A percentile compares a stretch with the other conserved stretches of the same genome.
These are phyloP conservation scores for Filobasidium floriforme DNA, from an alignment of 768 basidiomycete species.

Conservation along the genomic window DNA sequence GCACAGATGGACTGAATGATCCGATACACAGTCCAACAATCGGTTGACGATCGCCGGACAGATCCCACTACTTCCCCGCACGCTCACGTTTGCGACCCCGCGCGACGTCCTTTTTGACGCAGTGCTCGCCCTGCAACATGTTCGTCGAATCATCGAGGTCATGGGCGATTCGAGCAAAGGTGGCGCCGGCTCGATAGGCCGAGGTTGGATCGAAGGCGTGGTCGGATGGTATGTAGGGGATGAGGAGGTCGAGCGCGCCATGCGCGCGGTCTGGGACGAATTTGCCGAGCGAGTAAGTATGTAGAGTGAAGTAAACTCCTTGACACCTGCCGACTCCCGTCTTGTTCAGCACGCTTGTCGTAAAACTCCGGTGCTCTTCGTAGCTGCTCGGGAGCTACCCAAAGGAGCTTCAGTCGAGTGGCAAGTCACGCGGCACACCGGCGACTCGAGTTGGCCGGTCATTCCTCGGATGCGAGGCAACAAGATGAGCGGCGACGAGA, in stretches of 20 bases:
- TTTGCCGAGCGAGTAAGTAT: slow-evolving; percentile 25
- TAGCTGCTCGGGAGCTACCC: slow-evolving; percentile 43
- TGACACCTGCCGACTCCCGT: neutral
- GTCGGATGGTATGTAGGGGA: slow-evolving; percentile 59
- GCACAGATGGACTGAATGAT: neutral
- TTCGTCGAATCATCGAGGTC: slow-evolving; percentile 58
- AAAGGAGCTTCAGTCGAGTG: slow-evolving; percentile 46
- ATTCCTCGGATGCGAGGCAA: neutral
- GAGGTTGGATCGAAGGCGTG: slow-evolving; percentile 54
- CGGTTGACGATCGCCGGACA: slow-evolving; percentile 88
- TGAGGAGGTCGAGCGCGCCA: slow-evolving; percentile 24
- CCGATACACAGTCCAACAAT: slow-evolving; percentile 55
- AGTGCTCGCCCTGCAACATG: slow-evolving; percentile 73
- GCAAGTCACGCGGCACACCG: slow-evolving; percentile 45
- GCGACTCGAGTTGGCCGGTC: slow-evolving; percentile 12
- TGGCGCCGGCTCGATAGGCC: slow-evolving; percentile 57
- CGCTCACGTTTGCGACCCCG: slow-evolving; percentile 59
- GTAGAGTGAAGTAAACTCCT: neutral
- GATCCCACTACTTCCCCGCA: slow-evolving; percentile 77
- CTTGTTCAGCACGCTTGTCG: slow-evolving; percentile 25
- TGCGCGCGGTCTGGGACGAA: slow-evolving; percentile 32
- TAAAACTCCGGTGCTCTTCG: slow-evolving; percentile 35
- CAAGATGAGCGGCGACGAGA: neutral
- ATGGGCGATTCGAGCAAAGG: slow-evolving; percentile 50
- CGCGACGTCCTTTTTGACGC: slow-evolving; percentile 52